Percentiles rank a stretch among this genome's conserved stretches.
Evolutionary conservation across 768 basidiomycete genomes (phyloP).

Genomic region (Auricularia auricula-judae): DNA sequence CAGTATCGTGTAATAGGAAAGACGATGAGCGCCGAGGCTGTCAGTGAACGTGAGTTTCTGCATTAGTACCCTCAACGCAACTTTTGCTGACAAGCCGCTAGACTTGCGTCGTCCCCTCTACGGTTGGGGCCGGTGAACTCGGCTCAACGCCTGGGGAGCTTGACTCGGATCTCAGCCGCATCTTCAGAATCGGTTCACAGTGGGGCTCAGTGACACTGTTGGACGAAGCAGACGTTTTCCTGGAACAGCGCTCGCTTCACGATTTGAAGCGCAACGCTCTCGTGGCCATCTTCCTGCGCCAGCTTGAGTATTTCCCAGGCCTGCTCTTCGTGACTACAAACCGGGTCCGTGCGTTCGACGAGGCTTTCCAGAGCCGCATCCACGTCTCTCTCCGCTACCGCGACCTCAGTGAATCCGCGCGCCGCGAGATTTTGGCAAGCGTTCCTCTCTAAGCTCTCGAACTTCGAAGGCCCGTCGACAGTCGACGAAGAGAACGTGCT

Average conservation of each 20-base stretch:
- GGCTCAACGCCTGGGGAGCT: slow-evolving; percentile 22
- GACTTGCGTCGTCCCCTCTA: slow-evolving; percentile 20
- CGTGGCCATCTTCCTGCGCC: slow-evolving; percentile 49
- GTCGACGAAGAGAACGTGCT: slow-evolving; percentile 34
- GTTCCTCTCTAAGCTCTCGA: slow-evolving; percentile 34
- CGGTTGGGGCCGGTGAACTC: slow-evolving; percentile 24
- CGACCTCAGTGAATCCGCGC: slow-evolving; percentile 41
- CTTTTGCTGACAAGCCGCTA: background rate
- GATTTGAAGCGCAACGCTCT: slow-evolving; percentile 59
- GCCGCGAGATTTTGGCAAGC: slow-evolving; percentile 51
- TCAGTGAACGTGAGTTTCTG: slow-evolving; percentile 22
- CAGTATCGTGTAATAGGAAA: slow-evolving; percentile 11
- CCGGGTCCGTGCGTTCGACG: slow-evolving; percentile 27
- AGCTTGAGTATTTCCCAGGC: slow-evolving; percentile 24
- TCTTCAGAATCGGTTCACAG: slow-evolving; percentile 22
- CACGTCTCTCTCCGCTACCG: slow-evolving; percentile 42
- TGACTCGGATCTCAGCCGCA: slow-evolving; percentile 17
- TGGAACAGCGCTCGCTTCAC: slow-evolving; percentile 55
- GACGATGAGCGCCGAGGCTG: slow-evolving; percentile 24
- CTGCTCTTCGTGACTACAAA: slow-evolving; percentile 32
- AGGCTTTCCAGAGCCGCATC: slow-evolving; percentile 22
- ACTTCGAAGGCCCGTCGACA: slow-evolving; percentile 21
- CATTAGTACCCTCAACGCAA: background rate
- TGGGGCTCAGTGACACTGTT: slow-evolving; percentile 26
- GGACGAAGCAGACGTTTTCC: slow-evolving; percentile 53